phyloP scores from a whole-genome alignment of 306 rosid species.

The Lathyrus aphaca region DNA sequence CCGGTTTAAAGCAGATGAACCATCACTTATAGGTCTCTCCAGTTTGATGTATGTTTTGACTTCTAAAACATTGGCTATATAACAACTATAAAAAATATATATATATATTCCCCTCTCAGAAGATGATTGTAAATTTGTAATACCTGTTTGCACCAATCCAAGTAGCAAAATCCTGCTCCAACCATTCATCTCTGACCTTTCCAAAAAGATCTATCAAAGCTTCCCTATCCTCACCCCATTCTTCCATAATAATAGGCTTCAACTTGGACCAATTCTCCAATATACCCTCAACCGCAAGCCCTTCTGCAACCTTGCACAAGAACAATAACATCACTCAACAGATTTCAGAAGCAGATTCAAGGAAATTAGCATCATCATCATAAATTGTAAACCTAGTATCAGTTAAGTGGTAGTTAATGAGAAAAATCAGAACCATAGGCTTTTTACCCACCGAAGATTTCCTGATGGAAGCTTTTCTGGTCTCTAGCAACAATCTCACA shows the following conservation, averaged over 20 bases:
- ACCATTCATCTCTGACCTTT: constrained; percentile 89
- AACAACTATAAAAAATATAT: background rate
- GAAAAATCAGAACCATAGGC: constrained; percentile 23
- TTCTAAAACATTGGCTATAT: background rate
- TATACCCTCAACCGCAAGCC: constrained; percentile 75
- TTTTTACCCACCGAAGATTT: constrained; percentile 73
- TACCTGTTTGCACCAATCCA: constrained; percentile 99
- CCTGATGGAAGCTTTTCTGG: constrained; percentile 61
- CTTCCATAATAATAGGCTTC: constrained; percentile 79
- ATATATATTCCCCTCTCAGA: constrained; percentile 16
- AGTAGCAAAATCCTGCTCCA: constrained; percentile 68
- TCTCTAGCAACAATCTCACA: constrained; percentile 86
- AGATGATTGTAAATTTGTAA: constrained; percentile 26
- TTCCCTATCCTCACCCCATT: constrained; percentile 84
- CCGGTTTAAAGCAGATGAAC: background rate
- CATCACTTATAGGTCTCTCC: background rate
- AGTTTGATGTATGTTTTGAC: background rate
- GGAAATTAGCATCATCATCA: background rate
- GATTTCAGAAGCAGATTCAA: constrained; percentile 37
- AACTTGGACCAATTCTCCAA: constrained; percentile 83
- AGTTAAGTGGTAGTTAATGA: constrained; percentile 1
- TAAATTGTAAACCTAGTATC: constrained; percentile 14
- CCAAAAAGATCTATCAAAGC: constrained; percentile 72
- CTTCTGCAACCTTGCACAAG: constrained; percentile 78
- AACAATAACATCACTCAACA: constrained; percentile 39